Base-by-base conservation (phyloP, 108 stramenopile genomes). In the Mayamaea pseudoterrestris region DNA sequence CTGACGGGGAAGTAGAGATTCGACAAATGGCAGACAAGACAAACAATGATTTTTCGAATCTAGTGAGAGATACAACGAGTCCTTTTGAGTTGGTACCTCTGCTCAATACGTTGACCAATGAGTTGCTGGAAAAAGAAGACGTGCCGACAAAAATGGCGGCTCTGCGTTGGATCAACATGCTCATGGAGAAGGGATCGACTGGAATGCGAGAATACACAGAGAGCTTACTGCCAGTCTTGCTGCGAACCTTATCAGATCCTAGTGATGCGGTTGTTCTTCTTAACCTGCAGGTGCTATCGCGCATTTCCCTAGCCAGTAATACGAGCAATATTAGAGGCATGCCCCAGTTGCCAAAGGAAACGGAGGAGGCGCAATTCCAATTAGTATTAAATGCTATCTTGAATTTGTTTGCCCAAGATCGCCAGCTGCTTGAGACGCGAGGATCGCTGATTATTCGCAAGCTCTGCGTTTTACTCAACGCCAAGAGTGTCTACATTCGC, bases 121-220 rank as follows among this genome's bases (percentile, higher is more conserved):
- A 95, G 65, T 53, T 96, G 21, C 53, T 78, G 31, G 71, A 73
- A 27, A 81, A 83, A 44, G 83, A 86, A 51, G 80, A 94, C 62
- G 93, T 96, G 25, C 89, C 90, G 2, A 96, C 95, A 20, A 91
- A 95, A 50, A 84, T 97, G 81, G 89, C 91, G 20, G 60, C 76
- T 0, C 47, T 97, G 54, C 60, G 75, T 34, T 99, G 98, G 98
- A 90, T 97, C 62, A 89, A 93, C 44, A 96, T 99, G 98, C 66
- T 99, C 49, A 74, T 97, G 50, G 94, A 96, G 57, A 97, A 96
- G 71, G 68, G 75, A 52, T 75, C 75, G 31, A 53, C 55, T 2
- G 93, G 93, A 47, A 97, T 99, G 94, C 85, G 85, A 30, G 71
- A 72, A 21, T 91, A 70, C 57, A 74, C 96, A 24, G 62, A 83